These are phyloP conservation scores for Hortaea sp. DNA, from an alignment of 2,329 filamentous ascomycete species.

Conservation along the genomic window DNA sequence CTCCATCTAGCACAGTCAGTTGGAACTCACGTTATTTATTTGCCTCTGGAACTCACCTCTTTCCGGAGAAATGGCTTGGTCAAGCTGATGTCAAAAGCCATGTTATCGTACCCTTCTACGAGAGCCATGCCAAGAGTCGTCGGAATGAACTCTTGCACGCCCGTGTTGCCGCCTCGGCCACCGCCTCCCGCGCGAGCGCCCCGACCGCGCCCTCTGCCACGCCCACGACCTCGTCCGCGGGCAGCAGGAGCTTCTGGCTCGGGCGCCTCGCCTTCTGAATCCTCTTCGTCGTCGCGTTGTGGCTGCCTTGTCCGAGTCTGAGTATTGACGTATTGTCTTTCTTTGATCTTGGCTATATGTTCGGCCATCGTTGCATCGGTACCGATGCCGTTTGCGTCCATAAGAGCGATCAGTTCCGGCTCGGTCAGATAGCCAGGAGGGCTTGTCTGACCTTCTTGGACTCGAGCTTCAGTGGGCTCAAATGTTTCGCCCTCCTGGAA, in stretches of 20 bases:
- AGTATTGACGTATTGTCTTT: conserved; percentile 73
- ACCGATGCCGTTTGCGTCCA: conserved; percentile 97
- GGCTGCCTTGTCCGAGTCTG: conserved; percentile 33
- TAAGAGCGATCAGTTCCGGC: conserved; percentile 86
- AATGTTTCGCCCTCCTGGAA: conserved; percentile 75
- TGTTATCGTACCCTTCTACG: conserved; percentile 87
- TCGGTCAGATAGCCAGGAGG: conserved; percentile 84
- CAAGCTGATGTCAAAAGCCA: conserved; percentile 84
- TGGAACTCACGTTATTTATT: not conserved
- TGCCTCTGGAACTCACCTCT: conserved; percentile 42
- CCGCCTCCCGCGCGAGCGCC: conserved; percentile 40
- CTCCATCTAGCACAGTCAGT: conserved; percentile 56
- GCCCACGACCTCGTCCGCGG: conserved; percentile 27
- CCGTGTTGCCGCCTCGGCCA: conserved; percentile 37
- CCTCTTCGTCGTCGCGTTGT: conserved; percentile 25
- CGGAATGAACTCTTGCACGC: conserved; percentile 79
- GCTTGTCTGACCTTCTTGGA: conserved; percentile 82
- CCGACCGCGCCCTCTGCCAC: conserved; percentile 30
- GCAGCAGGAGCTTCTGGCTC: conserved; percentile 26
- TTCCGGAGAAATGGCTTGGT: conserved; percentile 94
- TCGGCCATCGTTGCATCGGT: conserved; percentile 99
- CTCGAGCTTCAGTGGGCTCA: conserved; percentile 76
- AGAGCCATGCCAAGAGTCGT: conserved; percentile 84
- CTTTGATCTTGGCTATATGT: conserved; percentile 92
- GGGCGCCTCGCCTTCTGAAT: conserved; percentile 23